Base-by-base conservation (phyloP, 768 basidiomycete genomes). In the Lentinula aciculospora region DNA sequence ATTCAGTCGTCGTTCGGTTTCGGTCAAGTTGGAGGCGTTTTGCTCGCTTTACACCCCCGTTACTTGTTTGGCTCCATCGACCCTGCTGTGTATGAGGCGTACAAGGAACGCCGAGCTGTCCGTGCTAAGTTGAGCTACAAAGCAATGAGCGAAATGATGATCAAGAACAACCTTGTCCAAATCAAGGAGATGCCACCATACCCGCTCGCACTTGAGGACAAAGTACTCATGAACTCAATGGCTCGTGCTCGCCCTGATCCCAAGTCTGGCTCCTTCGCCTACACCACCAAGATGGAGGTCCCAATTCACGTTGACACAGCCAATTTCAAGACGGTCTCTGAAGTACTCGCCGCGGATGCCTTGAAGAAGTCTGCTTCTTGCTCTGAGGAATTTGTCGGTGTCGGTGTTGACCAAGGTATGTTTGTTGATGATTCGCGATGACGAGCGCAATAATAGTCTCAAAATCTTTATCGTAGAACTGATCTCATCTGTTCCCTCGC, bases 21-120 rank as follows among this genome's bases (percentile, higher is more conserved):
- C 77, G 95, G 97, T 65, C 97, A 98, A 82, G 96, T 98, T 61
- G 97, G 97, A 54, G 97, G 97, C 56, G 90, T 85, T 57, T 90
- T 87, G 44, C 80, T 95, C 62, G 77, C 98, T 65, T 68, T 98
- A 50, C 88, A 98, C 69, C 95, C 97, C 61, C 89, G 92, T 63
- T 92, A 92, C 74, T 80, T 97, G 61, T 85, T 95, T 62, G 96
- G 88, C 39, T 80, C 89, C 9, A 75, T 98, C 36, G 85, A 94
- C 60, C 84, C 92, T 1, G 77, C 82, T n/a, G 71, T 78, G 60
- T 95, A 94, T 65, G 82, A 85, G 51, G 73, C 76, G n/a, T 98
- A 99, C 78, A 81, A 78, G 70, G 70, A 69, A 59, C 85, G 80
- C 67, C 89, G 88, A 71, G 80, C 72, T 47, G 74, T 69, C 61